Evolutionary conservation across 2,329 filamentous ascomycete species (phyloP).

Genomic region (Emergomyces africanus): DNA sequence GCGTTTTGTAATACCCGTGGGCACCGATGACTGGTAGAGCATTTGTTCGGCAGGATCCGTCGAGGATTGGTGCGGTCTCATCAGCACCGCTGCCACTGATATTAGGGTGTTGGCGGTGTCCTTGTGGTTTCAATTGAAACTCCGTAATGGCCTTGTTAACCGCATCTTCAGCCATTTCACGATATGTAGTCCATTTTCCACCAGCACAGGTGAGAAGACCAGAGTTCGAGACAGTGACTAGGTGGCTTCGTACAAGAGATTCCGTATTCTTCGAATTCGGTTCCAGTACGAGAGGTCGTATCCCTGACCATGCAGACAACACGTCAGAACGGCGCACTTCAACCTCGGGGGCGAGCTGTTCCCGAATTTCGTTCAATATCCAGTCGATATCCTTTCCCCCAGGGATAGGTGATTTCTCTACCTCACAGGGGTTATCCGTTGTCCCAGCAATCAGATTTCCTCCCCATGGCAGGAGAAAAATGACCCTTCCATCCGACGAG

Average conservation of each 20-base stretch:
- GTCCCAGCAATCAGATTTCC: slow-evolving; percentile 69
- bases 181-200: slow-evolving; percentile 71
- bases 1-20: slow-evolving; percentile 63
- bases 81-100: slow-evolving; percentile 55
- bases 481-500: slow-evolving; percentile 63
- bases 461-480: slow-evolving; percentile 73
- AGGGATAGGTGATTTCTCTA: slow-evolving; percentile 54
- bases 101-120: slow-evolving; percentile 44
- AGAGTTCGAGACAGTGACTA: slow-evolving; percentile 55
- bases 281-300: slow-evolving; percentile 61
- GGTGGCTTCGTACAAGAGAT: slow-evolving; percentile 63
- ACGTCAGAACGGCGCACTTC: slow-evolving; percentile 62
- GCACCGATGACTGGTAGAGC: slow-evolving; percentile 57
- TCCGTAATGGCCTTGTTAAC: slow-evolving; percentile 57
- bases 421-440: slow-evolving; percentile 55
- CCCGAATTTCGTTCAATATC: slow-evolving; percentile 61
- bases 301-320: slow-evolving; percentile 64
- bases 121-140: slow-evolving; percentile 45
- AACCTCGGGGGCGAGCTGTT: slow-evolving; percentile 62
- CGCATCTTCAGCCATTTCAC: slow-evolving; percentile 68
- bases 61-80: slow-evolving; percentile 50
- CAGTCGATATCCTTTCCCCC: slow-evolving; percentile 62
- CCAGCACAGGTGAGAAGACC: slow-evolving; percentile 64
- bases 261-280: slow-evolving; percentile 64
- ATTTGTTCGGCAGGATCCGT: slow-evolving; percentile 60